Conservation (phyloP, 495 filamentous ascomycete genomes). For the Trichoderma orchidacearum region DNA sequence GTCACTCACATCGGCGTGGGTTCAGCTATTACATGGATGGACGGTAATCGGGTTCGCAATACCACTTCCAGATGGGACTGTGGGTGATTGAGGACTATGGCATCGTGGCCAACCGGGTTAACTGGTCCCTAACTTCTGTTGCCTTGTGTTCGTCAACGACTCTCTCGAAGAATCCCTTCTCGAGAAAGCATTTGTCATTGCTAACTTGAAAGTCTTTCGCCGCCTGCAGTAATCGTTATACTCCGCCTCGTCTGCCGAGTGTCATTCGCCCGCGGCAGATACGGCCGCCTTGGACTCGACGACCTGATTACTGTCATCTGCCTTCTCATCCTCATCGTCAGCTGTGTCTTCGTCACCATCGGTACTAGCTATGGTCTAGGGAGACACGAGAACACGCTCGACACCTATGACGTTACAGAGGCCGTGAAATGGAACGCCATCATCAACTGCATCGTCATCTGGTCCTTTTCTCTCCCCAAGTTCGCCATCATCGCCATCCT, state of each 20-base stretch:
- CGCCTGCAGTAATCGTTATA: conserved; percentile 9
- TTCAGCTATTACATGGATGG: background rate
- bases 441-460: conserved; percentile 13
- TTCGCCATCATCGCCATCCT: conserved; percentile 16
- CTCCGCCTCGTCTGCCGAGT: conserved; percentile 11
- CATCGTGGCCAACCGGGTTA: background rate
- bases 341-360: conserved; percentile 9
- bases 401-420: background rate
- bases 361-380: conserved; percentile 11
- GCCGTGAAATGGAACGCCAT: conserved; percentile 14
- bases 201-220: background rate
- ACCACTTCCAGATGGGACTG: background rate
- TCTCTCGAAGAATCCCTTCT: no score
- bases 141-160: background rate
- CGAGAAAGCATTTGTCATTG: no score
- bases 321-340: conserved; percentile 9
- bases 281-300: conserved; percentile 11
- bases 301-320: conserved; percentile 13
- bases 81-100: conserved; percentile 1
- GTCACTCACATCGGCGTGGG: background rate
- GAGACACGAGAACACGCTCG: conserved; percentile 5
- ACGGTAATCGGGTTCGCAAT: background rate
- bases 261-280: conserved; percentile 1
- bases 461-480: conserved; percentile 15
- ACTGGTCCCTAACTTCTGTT: background rate